phyloP scores from a whole-genome alignment of 2,329 filamentous ascomycete genomes.

The Alternaria sp. region DNA sequence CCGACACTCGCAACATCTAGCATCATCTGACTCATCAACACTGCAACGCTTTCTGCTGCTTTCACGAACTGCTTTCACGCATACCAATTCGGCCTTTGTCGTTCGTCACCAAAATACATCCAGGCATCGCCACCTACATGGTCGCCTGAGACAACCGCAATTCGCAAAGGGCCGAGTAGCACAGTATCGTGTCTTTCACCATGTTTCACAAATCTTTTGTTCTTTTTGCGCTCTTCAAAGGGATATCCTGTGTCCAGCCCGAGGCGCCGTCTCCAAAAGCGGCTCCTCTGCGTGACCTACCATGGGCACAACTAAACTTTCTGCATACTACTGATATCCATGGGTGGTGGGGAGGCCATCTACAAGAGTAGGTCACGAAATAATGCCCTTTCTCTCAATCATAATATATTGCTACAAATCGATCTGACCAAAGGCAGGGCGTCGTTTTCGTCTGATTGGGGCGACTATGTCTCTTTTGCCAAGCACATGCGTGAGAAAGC shows the following conservation, averaged over 20 bases:
- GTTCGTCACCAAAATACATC: slow-evolving; percentile 15
- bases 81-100: neutral
- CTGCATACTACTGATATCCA: slow-evolving; percentile 92
- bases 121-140: slow-evolving; percentile 28
- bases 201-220: slow-evolving; percentile 32
- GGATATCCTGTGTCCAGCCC: slow-evolving; percentile 71
- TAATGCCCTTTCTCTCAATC: neutral
- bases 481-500: slow-evolving; percentile 80
- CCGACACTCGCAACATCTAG: slow-evolving; percentile 13
- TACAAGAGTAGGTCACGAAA: slow-evolving; percentile 74
- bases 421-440: slow-evolving; percentile 61
- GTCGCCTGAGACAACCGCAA: slow-evolving; percentile 21
- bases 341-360: slow-evolving; percentile 92
- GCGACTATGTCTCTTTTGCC: slow-evolving; percentile 94
- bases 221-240: slow-evolving; percentile 44
- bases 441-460: slow-evolving; percentile 96
- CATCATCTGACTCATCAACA: slow-evolving; percentile 6
- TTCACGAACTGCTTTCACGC: neutral
- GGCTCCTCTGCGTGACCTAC: slow-evolving; percentile 82
- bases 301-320: slow-evolving; percentile 93
- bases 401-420: neutral
- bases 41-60: slow-evolving; percentile 4
- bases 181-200: slow-evolving; percentile 14
- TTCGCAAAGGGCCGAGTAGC: slow-evolving; percentile 1
- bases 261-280: slow-evolving; percentile 78